Conservation (phyloP, 805 yeast genomes). For the Nematodospora valgi region DNA sequence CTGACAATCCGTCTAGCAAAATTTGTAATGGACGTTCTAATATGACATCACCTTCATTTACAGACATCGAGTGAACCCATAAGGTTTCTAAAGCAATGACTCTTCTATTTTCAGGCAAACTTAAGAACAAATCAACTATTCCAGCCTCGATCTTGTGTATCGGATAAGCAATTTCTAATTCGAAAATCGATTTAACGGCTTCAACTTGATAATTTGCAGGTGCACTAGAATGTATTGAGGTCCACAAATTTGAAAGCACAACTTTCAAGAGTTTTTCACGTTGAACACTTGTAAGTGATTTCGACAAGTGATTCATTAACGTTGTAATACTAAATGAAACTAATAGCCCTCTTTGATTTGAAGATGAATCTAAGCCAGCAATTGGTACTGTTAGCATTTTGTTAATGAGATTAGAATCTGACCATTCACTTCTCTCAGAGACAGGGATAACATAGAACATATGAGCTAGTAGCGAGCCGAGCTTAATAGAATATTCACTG, state of each 20-base stretch:
- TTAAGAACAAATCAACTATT: conserved; percentile 51
- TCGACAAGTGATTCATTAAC: conserved; percentile 34
- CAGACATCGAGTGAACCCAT: conserved; percentile 68
- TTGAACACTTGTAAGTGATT: conserved; percentile 26
- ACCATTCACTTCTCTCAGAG: too few relatives aligned
- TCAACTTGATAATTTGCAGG: conserved; percentile 63
- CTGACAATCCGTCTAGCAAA: conserved; percentile 52
- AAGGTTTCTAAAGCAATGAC: conserved; percentile 57
- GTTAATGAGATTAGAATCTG: too few relatives aligned
- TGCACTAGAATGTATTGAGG: conserved; percentile 44
- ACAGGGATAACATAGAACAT: too few relatives aligned
- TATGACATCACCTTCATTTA: conserved; percentile 47
- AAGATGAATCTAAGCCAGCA: too few relatives aligned
- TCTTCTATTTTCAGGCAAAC: conserved; percentile 30
- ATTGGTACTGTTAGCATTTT: too few relatives aligned
- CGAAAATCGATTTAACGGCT: conserved; percentile 61
- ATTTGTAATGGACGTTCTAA: conserved; percentile 63
- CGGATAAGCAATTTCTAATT: conserved; percentile 52
- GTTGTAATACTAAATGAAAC: conserved; percentile 43
- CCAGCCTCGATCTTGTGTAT: conserved; percentile 69
- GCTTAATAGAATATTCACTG: conserved; percentile 12
- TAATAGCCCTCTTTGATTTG: conserved; percentile 14
- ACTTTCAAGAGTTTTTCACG: conserved; percentile 38
- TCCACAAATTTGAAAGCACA: conserved; percentile 51
- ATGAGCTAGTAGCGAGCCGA: too few relatives aligned